Evolutionary conservation across 768 basidiomycete species (phyloP).

Genomic region (Boletus barrowsii): DNA sequence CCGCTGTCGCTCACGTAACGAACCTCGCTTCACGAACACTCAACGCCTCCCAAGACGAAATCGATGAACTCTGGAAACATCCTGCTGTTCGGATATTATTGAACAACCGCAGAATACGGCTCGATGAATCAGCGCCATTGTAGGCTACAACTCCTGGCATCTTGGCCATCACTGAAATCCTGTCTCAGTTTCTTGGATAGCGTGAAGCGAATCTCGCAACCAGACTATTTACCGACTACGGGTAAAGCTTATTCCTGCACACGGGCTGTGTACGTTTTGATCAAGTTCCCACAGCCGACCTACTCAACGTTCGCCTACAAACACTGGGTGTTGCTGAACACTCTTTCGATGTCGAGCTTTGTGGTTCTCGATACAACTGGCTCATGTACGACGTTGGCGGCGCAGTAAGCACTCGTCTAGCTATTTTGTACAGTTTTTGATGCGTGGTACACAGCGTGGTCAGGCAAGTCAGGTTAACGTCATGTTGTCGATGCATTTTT

Average conservation of each 20-base stretch:
- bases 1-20: constrained; percentile 40
- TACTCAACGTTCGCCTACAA: constrained; percentile 76
- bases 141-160: constrained; percentile 34
- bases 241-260: constrained; percentile 37
- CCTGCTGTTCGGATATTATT: constrained; percentile 59
- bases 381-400: constrained; percentile 83
- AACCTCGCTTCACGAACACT: constrained; percentile 57
- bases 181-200: constrained; percentile 61
- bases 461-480: constrained; percentile 43
- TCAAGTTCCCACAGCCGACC: constrained; percentile 50
- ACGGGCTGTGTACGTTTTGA: not conserved
- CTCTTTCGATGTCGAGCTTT: constrained; percentile 63
- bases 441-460: constrained; percentile 44
- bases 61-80: constrained; percentile 68
- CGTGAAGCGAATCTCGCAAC: constrained; percentile 60
- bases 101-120: constrained; percentile 53
- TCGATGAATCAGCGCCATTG: constrained; percentile 79
- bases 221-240: constrained; percentile 69
- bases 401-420: constrained; percentile 47
- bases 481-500: constrained; percentile 12
- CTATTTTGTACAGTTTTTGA: not conserved
- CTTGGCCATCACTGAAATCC: constrained; percentile 4
- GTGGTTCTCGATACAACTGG: constrained; percentile 67
- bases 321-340: constrained; percentile 80
- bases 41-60: constrained; percentile 45